These are phyloP conservation scores for Begonia masoniana DNA, from an alignment of 306 rosid species.

Conservation along the genomic window DNA sequence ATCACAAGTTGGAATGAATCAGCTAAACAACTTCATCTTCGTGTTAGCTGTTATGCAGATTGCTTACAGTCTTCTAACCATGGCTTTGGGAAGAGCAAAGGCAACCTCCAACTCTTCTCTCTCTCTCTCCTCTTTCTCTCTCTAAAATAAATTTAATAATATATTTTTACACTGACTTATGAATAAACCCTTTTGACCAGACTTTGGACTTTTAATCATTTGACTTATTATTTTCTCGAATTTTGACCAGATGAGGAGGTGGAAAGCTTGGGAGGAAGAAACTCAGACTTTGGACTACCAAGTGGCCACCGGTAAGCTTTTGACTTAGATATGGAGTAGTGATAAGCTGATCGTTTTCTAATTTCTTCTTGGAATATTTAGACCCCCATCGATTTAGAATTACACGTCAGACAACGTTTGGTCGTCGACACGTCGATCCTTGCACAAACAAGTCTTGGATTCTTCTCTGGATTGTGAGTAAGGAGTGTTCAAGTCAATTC, in stretches of 20 bases:
- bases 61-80: constrained; percentile 36
- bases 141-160: background rate
- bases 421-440: constrained; percentile 33
- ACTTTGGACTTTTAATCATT: too few species aligned
- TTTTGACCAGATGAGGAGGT: constrained; percentile 32
- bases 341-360: background rate
- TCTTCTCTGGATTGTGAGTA: constrained; percentile 38
- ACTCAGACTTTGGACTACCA: constrained; percentile 42
- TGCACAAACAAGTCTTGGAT: constrained; percentile 15
- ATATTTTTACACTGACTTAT: too few species aligned
- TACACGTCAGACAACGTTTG: constrained; percentile 47
- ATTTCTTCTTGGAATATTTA: background rate
- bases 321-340: too few species aligned
- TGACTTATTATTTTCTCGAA: background rate
- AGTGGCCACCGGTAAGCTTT: constrained; percentile 32
- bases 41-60: constrained; percentile 51
- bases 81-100: constrained; percentile 56
- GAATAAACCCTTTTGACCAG: background rate
- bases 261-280: constrained; percentile 54
- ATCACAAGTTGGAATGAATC: constrained; percentile 35
- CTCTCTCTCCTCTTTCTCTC: background rate
- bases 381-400: constrained; percentile 50
- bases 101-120: constrained; percentile 7
- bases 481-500: too few species aligned
- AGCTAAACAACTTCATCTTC: constrained; percentile 42